A percentile compares a stretch with the other conserved stretches of the same genome.
Conservation (phyloP, 352 stramenopile genomes). For the Thraustochytrium sp. region DNA sequence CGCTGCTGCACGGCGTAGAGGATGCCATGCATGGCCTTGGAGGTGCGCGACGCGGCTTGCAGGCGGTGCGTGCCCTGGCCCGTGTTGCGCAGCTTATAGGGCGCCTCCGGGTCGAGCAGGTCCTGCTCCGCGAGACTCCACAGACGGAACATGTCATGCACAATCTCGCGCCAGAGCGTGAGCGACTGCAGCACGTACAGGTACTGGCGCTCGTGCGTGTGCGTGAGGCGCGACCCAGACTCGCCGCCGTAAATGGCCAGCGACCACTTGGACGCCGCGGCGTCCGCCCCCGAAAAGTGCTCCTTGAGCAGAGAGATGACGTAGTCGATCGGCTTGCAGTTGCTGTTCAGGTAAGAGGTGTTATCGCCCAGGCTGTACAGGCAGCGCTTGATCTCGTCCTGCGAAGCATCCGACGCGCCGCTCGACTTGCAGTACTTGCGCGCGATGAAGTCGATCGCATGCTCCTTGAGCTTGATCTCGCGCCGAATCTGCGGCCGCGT, state of each 20-base stretch:
- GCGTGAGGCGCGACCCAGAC: constrained; percentile 82
- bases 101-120: constrained; percentile 64
- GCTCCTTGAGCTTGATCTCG: constrained; percentile 86
- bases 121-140: constrained; percentile 90
- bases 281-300: constrained; percentile 72
- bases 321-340: constrained; percentile 90
- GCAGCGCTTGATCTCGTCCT: constrained; percentile 84
- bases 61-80: constrained; percentile 89
- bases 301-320: constrained; percentile 79
- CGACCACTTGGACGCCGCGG: constrained; percentile 66
- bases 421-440: constrained; percentile 63
- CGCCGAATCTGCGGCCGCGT: constrained; percentile 74
- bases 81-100: constrained; percentile 84
- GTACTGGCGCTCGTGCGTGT: constrained; percentile 88
- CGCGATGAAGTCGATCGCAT: constrained; percentile 75
- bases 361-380: constrained; percentile 94
- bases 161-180: constrained; percentile 90
- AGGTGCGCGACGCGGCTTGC: constrained; percentile 82
- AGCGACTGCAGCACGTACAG: constrained; percentile 92
- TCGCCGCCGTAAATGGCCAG: constrained; percentile 84
- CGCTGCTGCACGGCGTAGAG: constrained; percentile 55
- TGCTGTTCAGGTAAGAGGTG: constrained; percentile 93
- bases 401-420: constrained; percentile 49
- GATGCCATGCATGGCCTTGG: constrained; percentile 88
- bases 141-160: constrained; percentile 91